Evolutionary conservation across 2,329 filamentous ascomycete species (phyloP).

Genomic region (Epichloe coenophiala): DNA sequence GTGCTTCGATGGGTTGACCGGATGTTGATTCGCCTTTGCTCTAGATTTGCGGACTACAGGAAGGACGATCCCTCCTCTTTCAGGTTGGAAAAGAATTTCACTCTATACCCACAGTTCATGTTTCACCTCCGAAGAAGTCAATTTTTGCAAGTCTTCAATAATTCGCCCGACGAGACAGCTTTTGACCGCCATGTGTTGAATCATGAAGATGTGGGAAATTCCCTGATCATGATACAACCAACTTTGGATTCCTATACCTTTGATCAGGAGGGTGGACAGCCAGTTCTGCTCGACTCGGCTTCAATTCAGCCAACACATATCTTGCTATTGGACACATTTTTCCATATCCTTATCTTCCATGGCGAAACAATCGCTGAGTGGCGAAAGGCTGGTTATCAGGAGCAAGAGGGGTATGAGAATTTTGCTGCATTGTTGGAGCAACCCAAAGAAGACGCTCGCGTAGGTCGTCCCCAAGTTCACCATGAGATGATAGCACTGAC

Average conservation of each 20-base stretch:
- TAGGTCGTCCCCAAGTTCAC: conserved; percentile 30
- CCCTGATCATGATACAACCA: conserved; percentile 96
- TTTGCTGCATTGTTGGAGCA: conserved; percentile 78
- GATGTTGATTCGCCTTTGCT: conserved; percentile 95
- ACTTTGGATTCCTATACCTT: conserved; percentile 96
- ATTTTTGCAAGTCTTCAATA: conserved; percentile 98
- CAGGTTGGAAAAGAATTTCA: conserved; percentile 96
- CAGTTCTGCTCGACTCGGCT: conserved; percentile 89
- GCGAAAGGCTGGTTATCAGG: conserved; percentile 95
- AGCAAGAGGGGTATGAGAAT: conserved; percentile 96
- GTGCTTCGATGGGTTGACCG: conserved; percentile 95
- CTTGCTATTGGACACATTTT: conserved; percentile 92
- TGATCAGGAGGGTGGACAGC: conserved; percentile 82
- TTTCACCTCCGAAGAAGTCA: conserved; percentile 95
- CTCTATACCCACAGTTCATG: conserved; percentile 98
- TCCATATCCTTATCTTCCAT: conserved; percentile 98
- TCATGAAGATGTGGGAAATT: conserved; percentile 94
- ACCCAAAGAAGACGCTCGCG: conserved; percentile 91
- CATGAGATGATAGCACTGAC: conserved; percentile 6
- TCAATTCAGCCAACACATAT: conserved; percentile 93
- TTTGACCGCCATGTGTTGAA: conserved; percentile 96
- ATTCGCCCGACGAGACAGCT: conserved; percentile 97
- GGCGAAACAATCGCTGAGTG: conserved; percentile 96
- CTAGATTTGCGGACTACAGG: conserved; percentile 90
- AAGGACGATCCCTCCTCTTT: conserved; percentile 98